Evolutionary conservation across 2,329 filamentous ascomycete species (phyloP).

Genomic region (Scleromitrula shiraiana): DNA sequence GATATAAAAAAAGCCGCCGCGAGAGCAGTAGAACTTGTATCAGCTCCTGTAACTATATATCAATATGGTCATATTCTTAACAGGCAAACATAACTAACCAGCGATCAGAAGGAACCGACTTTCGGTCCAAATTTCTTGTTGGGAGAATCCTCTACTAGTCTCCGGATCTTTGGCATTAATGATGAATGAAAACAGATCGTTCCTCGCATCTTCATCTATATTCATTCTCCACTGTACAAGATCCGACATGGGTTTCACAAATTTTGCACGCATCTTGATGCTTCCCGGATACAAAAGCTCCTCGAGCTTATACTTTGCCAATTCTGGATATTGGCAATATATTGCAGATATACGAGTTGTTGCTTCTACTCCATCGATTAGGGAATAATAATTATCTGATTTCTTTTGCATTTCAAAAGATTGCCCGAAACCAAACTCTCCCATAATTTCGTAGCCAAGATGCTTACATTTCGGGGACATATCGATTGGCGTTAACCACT

Average conservation of each 20-base stretch:
- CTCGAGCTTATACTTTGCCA: background rate
- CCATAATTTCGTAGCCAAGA: background rate
- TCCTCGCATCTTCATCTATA: background rate
- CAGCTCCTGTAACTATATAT: no score
- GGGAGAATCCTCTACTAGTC: background rate
- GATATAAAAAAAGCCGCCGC: no score
- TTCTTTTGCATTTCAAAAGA: slow-evolving; percentile 4
- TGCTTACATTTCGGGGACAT: background rate
- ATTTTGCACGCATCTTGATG: background rate
- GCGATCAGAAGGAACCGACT: background rate
- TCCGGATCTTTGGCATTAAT: slow-evolving; percentile 1
- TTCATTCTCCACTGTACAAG: background rate
- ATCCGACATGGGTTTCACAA: background rate
- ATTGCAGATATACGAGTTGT: background rate
- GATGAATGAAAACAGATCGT: background rate
- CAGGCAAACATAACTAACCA: no score
- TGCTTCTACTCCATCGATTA: background rate
- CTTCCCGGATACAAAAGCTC: background rate
- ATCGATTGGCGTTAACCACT: background rate
- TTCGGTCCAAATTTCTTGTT: background rate
- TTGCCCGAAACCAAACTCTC: slow-evolving; percentile 1
- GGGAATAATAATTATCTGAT: background rate
- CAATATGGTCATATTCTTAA: no score
- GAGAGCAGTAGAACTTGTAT: no score
- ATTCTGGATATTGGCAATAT: background rate